Evolutionary conservation across 805 yeast genomes (phyloP).

Genomic region (Vanderwaltozyma verrucispora): DNA sequence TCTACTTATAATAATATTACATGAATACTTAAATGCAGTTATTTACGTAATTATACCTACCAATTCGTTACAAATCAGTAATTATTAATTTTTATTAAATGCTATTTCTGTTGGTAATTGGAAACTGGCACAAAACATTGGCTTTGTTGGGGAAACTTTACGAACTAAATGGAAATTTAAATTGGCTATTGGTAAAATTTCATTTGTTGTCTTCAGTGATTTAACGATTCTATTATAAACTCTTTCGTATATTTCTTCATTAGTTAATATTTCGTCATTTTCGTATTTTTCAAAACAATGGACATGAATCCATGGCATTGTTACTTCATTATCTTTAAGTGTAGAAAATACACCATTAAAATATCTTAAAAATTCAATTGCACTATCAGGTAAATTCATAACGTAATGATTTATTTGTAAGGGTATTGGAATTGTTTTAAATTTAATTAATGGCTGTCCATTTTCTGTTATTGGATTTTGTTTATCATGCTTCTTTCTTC

Average conservation of each 20-base stretch:
- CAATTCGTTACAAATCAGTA: too few species aligned
- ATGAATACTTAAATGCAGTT: too few species aligned
- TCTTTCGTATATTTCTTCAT: slow-evolving; percentile 57
- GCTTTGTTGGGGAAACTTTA: slow-evolving; percentile 92
- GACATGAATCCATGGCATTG: slow-evolving; percentile 68
- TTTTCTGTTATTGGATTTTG: slow-evolving; percentile 14
- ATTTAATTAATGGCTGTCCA: slow-evolving; percentile 35
- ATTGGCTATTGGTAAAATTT: slow-evolving; percentile 36
- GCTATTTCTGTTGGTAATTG: slow-evolving; percentile 38
- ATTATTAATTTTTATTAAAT: not conserved
- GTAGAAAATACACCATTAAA: slow-evolving; percentile 35
- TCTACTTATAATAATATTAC: too few species aligned
- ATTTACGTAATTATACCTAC: too few species aligned
- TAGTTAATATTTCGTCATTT: slow-evolving; percentile 62
- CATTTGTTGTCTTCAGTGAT: slow-evolving; percentile 36
- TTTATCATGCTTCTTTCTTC: slow-evolving; percentile 29
- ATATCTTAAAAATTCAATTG: slow-evolving; percentile 69
- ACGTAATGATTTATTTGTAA: slow-evolving; percentile 52
- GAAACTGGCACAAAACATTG: slow-evolving; percentile 87
- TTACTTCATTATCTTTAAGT: slow-evolving; percentile 32
- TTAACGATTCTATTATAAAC: slow-evolving; percentile 44
- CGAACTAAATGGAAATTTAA: slow-evolving; percentile 75
- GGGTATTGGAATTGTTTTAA: slow-evolving; percentile 27
- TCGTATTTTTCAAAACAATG: slow-evolving; percentile 88
- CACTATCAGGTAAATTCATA: slow-evolving; percentile 94